phyloP scores from a whole-genome alignment of 257 asterid genomes.

The Petunia axillaris region DNA sequence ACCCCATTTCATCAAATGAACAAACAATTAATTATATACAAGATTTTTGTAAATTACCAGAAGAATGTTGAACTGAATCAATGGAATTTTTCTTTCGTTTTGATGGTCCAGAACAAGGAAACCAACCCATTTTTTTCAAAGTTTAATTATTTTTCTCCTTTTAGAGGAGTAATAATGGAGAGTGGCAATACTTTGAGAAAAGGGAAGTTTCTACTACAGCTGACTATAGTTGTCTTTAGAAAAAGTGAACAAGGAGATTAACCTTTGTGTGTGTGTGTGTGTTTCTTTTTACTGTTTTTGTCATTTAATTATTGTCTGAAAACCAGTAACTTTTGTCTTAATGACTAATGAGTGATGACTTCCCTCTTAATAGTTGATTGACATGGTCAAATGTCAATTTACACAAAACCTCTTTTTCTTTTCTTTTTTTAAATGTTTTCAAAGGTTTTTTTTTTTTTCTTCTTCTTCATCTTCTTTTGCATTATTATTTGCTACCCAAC shows the following conservation, averaged over 20 bases:
- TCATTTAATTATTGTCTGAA: neutral
- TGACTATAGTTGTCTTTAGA: slow-evolving; percentile 6
- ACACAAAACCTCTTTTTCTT: neutral
- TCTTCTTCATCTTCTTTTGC: neutral
- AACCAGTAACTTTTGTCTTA: neutral
- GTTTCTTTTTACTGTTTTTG: neutral
- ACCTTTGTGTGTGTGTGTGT: neutral
- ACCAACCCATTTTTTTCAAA: slow-evolving; percentile 62
- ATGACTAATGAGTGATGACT: neutral
- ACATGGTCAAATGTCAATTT: slow-evolving; percentile 2
- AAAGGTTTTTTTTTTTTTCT: neutral
- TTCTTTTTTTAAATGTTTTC: neutral
- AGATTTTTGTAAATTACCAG: slow-evolving; percentile 39
- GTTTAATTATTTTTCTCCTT: neutral
- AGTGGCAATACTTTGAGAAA: neutral
- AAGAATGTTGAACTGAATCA: slow-evolving; percentile 44
- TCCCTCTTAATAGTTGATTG: neutral
- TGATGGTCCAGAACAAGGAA: slow-evolving; percentile 70
- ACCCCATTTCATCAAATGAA: slow-evolving; percentile 17
- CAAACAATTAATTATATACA: neutral
- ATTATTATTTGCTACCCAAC: no score
- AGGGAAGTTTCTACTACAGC: neutral
- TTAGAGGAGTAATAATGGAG: neutral
- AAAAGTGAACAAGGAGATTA: neutral
- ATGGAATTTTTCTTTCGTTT: slow-evolving; percentile 43